Conservation (phyloP, 139 green algal genomes). For the Nannochloris sp. region DNA sequence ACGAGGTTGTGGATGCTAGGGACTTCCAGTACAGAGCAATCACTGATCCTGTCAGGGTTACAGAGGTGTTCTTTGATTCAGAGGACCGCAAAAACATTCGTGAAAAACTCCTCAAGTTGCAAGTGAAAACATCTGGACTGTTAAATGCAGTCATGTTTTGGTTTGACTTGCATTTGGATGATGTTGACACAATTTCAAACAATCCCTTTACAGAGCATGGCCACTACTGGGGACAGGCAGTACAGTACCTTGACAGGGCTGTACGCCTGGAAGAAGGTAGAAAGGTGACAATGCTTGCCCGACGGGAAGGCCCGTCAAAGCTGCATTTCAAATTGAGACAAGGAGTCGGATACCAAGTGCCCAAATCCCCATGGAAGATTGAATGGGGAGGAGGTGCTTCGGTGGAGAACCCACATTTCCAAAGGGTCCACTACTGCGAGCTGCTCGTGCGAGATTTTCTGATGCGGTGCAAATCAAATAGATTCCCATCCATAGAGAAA, state of each 20-base stretch:
- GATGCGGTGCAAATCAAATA: constrained; percentile 42
- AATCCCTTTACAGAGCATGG: background rate
- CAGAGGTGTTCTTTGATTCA: constrained; percentile 53
- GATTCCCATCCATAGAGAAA: constrained; percentile 66
- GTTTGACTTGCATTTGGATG: constrained; percentile 74
- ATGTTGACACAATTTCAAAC: constrained; percentile 21
- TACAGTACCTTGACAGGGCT: constrained; percentile 60
- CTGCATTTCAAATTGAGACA: constrained; percentile 39
- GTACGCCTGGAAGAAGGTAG: constrained; percentile 13
- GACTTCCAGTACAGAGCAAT: constrained; percentile 48
- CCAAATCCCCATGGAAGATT: constrained; percentile 54
- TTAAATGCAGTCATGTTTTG: constrained; percentile 72
- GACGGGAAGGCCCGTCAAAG: constrained; percentile 28
- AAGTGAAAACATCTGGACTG: constrained; percentile 30
- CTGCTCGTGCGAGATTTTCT: constrained; percentile 69
- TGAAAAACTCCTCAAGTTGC: constrained; percentile 58
- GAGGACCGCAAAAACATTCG: constrained; percentile 19
- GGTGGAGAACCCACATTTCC: constrained; percentile 76
- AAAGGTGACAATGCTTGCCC: constrained; percentile 48
- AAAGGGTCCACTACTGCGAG: constrained; percentile 76
- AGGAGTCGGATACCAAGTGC: constrained; percentile 45
- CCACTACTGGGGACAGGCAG: constrained; percentile 57
- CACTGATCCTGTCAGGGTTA: constrained; percentile 46
- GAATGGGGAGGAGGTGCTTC: constrained; percentile 76
- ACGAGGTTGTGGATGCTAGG: constrained; percentile 40